Evolutionary conservation across 805 yeast genomes (phyloP), one percentile per base, ranked within the genome.

Genomic region (Candida pini): DNA sequence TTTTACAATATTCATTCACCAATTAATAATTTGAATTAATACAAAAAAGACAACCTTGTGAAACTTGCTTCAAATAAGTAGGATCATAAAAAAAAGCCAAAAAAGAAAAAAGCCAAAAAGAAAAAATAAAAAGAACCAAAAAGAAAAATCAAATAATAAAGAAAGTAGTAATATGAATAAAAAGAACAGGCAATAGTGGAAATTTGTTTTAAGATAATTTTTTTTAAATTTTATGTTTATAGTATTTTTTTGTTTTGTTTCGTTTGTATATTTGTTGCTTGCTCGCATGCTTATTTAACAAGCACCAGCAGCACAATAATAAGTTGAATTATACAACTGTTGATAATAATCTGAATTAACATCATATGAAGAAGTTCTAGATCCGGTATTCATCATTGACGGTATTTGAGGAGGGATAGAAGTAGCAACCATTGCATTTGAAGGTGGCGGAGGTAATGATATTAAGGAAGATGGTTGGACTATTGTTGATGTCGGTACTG

Each of bases 261-360:
- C n/a, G n/a, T n/a, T n/a, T n/a, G n/a, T n/a, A n/a, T n/a, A n/a
- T n/a, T n/a, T n/a, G n/a, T n/a, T n/a, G n/a, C n/a, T n/a, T n/a
- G n/a, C n/a, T n/a, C n/a, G n/a, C n/a, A n/a, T n/a, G n/a, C 4
- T 15, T 18, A 8, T n/a, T 40, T 30, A 50, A 31, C 49, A 47
- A n/a, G 54, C 52, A 21, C 49, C 34, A 4, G 54, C 45, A 25
- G 53, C 40, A 33, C 48, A 41, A 21, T 41, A 46, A 32, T 21
- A 36, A 16, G 26, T 26, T 9, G 42, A 20, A 26, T 34, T 30
- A 33, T 44, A 39, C 12, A 35, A 31, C 26, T 30, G 39, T 4
- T 24, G 30, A 26, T 34, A 38, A 15, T 30, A 34, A 17, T 34
- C 38, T n/a, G n/a, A n/a, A n/a, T n/a, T n/a, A 23, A 17, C 23